Evolutionary conservation across 2,329 filamentous ascomycete genomes (phyloP), one percentile per base, ranked within the genome.

Genomic region (Aaosphaeria arxii): DNA sequence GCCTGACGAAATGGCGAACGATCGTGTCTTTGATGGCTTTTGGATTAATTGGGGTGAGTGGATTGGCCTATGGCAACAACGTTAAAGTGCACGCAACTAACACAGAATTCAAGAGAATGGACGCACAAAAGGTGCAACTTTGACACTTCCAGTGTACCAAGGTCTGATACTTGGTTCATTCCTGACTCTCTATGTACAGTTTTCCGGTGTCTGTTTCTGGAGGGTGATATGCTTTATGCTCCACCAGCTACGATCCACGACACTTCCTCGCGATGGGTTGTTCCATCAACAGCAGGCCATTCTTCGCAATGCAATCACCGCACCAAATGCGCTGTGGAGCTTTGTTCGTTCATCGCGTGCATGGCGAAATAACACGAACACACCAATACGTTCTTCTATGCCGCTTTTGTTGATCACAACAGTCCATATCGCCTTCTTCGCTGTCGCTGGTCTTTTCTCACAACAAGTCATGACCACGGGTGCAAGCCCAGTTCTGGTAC

Each of bases 281-380:
- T 59, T 49, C 40, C 58, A 61, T 41, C 58, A 61, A 43, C 58
- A 57, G 30, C 58, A 61, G 49, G 45, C 45, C n/a, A 56, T 58
- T 13, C 51, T 59, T 4, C 53, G 58, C n/a, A 61, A 59, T 42
- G 46, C 53, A 29, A 52, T 52, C 6, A 56, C 56, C 2, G 55
- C 56, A 9, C 52, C 53, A 5, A 55, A 52, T 32, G 52, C 55
- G 4, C 33, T 58, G 4, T 61, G 56, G 55, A 49, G 46, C 30
- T 32, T 61, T 5, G 28, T 33, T 29, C 48, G 48, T 9, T 49
- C 51, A n/a, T 45, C 51, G 11, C 11, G 49, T 4, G 49, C 47
- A 11, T 59, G 58, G 56, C 53, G 45, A 43, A 46, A 50, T 9
- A 54, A 45, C 45, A 48, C 48, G 6, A 45, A 52, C 11, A 43